phyloP scores from a whole-genome alignment of 108 stramenopile genomes.

The Craspedostauros australis region DNA sequence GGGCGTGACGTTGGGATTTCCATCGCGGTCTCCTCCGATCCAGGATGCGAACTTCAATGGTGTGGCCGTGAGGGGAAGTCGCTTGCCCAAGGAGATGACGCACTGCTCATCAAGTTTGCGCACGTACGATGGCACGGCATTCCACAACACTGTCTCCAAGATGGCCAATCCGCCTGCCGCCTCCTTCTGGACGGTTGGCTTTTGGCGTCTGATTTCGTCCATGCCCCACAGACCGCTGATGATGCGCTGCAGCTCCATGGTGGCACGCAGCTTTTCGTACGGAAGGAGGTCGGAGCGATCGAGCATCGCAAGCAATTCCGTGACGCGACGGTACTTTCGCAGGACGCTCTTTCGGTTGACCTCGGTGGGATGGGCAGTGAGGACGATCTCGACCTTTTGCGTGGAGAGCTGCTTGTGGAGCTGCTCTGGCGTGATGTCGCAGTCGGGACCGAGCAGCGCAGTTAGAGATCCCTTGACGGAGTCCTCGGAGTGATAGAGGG shows the following conservation, averaged over 20 bases:
- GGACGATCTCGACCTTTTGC: slow-evolving; percentile 92
- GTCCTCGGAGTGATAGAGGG: slow-evolving; percentile 71
- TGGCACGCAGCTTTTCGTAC: slow-evolving; percentile 63
- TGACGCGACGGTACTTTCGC: slow-evolving; percentile 51
- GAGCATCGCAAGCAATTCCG: slow-evolving; percentile 46
- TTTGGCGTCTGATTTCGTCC: slow-evolving; percentile 89
- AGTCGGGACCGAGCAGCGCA: slow-evolving; percentile 38
- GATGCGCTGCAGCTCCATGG: slow-evolving; percentile 57
- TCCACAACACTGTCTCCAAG: slow-evolving; percentile 93
- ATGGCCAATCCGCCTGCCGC: slow-evolving; percentile 91
- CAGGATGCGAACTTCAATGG: slow-evolving; percentile 88
- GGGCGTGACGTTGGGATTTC: slow-evolving; percentile 96
- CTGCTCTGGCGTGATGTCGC: slow-evolving; percentile 44
- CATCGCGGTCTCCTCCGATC: slow-evolving; percentile 19
- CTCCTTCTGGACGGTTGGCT: slow-evolving; percentile 92
- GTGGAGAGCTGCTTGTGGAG: slow-evolving; percentile 75
- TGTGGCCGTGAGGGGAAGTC: slow-evolving; percentile 76
- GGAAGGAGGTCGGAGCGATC: slow-evolving; percentile 67
- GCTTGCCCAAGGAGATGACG: slow-evolving; percentile 52
- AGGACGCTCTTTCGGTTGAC: slow-evolving; percentile 38
- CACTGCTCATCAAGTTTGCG: slow-evolving; percentile 89
- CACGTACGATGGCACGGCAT: slow-evolving; percentile 90
- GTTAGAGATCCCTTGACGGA: slow-evolving; percentile 70
- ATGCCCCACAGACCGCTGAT: slow-evolving; percentile 75
- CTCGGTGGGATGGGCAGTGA: slow-evolving; percentile 97